These are phyloP conservation scores for Chimonanthus praecox DNA, from an alignment of 164 flowering plant genomes.

Conservation along the genomic window DNA sequence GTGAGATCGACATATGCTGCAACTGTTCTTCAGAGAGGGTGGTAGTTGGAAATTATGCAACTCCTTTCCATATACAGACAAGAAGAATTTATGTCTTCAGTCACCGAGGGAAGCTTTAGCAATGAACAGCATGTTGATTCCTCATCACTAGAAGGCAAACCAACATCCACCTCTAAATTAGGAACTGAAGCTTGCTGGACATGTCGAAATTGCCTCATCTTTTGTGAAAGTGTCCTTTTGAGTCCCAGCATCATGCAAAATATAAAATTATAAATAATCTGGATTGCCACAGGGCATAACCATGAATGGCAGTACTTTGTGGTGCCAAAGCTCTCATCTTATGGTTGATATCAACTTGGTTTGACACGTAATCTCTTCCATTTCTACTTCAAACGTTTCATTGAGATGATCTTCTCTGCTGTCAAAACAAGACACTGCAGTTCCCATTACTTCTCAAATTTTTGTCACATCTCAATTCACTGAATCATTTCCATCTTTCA, in stretches of 20 bases:
- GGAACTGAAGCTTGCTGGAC: background rate
- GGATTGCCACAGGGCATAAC: constrained; percentile 76
- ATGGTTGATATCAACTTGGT: too few species aligned
- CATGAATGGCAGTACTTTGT: constrained; percentile 98
- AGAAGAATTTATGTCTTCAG: background rate
- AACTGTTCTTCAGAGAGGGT: background rate
- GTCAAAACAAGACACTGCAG: too few species aligned
- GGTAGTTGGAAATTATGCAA: background rate
- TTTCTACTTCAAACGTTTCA: too few species aligned
- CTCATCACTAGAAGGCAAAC: background rate
- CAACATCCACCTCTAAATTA: background rate
- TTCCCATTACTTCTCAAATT: too few species aligned
- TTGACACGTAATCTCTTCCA: too few species aligned
- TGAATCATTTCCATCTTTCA: too few species aligned
- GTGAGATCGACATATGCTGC: background rate
- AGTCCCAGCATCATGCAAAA: constrained; percentile 89
- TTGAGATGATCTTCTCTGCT: too few species aligned
- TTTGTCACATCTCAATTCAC: too few species aligned
- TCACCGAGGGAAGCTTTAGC: background rate
- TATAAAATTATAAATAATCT: constrained; percentile 60
- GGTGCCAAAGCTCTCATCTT: constrained; percentile 67
- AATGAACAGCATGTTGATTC: background rate
- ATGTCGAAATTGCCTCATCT: constrained; percentile 81
- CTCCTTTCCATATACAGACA: background rate
- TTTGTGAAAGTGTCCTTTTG: constrained; percentile 95